These are phyloP conservation scores for Gaeumannomyces sp. DNA, from an alignment of 2,329 filamentous ascomycete species.

Conservation along the genomic window DNA sequence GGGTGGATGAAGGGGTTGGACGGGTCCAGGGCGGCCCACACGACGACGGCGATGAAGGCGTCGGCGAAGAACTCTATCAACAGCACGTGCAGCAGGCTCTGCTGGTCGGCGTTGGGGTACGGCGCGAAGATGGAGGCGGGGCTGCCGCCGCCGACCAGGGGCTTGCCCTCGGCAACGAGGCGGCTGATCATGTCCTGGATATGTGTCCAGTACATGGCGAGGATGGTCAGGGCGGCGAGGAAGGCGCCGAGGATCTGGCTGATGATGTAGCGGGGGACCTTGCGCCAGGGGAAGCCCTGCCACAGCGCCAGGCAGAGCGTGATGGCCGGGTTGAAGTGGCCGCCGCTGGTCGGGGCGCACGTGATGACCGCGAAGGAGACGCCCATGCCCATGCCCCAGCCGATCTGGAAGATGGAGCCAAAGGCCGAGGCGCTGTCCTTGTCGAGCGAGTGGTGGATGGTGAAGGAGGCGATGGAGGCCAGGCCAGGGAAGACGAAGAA, in stretches of 20 bases:
- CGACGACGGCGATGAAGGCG: constrained; percentile 48
- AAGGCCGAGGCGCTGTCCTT: constrained; percentile 20
- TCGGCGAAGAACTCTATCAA: constrained; percentile 55
- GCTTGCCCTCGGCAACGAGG: constrained; percentile 26
- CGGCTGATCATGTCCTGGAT: constrained; percentile 22
- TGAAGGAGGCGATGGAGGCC: constrained; percentile 45
- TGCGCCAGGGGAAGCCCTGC: constrained; percentile 54
- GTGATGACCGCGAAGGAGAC: constrained; percentile 55
- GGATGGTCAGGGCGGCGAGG: constrained; percentile 46
- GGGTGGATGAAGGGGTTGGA: constrained; percentile 51
- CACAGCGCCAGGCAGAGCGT: constrained; percentile 40
- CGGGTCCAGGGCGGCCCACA: constrained; percentile 52
- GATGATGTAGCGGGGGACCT: constrained; percentile 51
- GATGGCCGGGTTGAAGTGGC: constrained; percentile 48
- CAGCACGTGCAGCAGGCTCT: constrained; percentile 50
- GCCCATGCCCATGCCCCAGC: constrained; percentile 48
- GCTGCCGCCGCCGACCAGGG: constrained; percentile 33
- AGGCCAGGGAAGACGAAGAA: constrained; percentile 50
- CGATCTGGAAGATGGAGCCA: constrained; percentile 49
- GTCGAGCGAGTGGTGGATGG: constrained; percentile 36
- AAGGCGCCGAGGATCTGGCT: constrained; percentile 51
- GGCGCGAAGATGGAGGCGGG: constrained; percentile 49
- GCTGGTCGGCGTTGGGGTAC: constrained; percentile 44
- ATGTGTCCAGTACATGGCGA: constrained; percentile 51
- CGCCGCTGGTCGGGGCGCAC: constrained; percentile 43